Evolutionary conservation across 306 rosid species (phyloP), one percentile per base, ranked within the genome.

Genomic region (Vigna mungo): DNA sequence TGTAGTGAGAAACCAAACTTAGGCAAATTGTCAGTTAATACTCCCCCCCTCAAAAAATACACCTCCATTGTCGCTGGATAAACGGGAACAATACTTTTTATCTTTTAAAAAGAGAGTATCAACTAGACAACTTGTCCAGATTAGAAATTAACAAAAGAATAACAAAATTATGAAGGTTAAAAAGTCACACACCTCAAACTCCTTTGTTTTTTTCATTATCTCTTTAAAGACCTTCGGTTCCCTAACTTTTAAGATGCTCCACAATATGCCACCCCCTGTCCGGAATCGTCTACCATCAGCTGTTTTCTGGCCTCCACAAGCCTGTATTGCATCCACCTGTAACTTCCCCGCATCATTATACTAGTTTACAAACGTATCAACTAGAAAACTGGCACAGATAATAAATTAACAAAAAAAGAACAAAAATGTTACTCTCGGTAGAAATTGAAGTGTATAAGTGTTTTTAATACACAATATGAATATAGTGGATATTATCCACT

Each of bases 251-350:
- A 94, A 84, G 80, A 91, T 91, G 77, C 59, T 82, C 98, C 97
- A 95, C 82, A 95, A 82, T 66, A 95, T 65, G 62, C 97, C 98
- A 75, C 98, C 97, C 32, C 98, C 98, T 1, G 85, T 88, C 65
- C 95, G 83, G 32, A 44, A 76, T 18, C 97, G 96, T 65, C 78
- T 83, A 16, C 94, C 96, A 90, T 92, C 92, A 44, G 89, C 85
- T 63, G 94, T 90, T 87, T 80, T 87, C 88, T 90, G 96, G 69
- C 94, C 96, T 55, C 97, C 97, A 73, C 96, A 90, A 54, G 90
- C 82, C 81, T 92, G 94, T 54, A 90, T 69, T 27, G 94, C 96
- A 84, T 87, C 81, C 74, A 93, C 96, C 96, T 92, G 88, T 37
- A 47, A 60, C 53, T 58, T 51, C 32, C 72, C 46, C 73, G 34